These are phyloP conservation scores for Aspergillus pseudotamarii DNA, from an alignment of 2,329 filamentous ascomycete species.

Conservation along the genomic window DNA sequence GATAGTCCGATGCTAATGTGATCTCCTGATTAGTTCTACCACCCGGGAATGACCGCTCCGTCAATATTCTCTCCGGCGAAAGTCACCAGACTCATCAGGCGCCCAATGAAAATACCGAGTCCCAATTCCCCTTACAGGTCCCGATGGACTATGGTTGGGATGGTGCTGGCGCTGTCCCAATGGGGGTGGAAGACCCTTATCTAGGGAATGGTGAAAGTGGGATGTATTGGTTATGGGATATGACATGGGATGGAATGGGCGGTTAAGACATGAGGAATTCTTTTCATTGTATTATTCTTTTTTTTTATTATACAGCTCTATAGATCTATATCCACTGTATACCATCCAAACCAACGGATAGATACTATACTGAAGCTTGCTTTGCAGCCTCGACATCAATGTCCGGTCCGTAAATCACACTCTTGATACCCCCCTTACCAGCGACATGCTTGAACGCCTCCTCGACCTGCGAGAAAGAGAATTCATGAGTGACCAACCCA, in stretches of 20 bases:
- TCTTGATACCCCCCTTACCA: constrained; percentile 63
- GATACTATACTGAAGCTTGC: constrained; percentile 1
- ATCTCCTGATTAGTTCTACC: constrained; percentile 9
- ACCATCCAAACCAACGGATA: background rate
- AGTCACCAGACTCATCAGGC: background rate
- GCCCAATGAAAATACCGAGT: background rate
- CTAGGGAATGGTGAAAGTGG: constrained; percentile 25
- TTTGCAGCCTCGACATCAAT: constrained; percentile 22
- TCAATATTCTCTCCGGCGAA: background rate
- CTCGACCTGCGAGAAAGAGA: constrained; percentile 77
- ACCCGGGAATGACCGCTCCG: constrained; percentile 14
- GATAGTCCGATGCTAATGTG: background rate
- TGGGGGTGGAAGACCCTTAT: constrained; percentile 1
- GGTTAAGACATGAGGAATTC: background rate
- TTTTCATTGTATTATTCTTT: background rate
- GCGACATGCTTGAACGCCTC: constrained; percentile 82
- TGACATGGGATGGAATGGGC: constrained; percentile 26
- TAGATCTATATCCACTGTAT: background rate
- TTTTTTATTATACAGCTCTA: background rate
- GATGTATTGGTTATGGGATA: constrained; percentile 36
- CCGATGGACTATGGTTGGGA: constrained; percentile 17
- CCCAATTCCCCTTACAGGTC: constrained; percentile 7
- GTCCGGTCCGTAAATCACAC: constrained; percentile 39
- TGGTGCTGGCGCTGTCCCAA: background rate
- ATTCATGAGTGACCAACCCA: constrained; percentile 72